phyloP scores from a whole-genome alignment of 768 basidiomycete genomes.

The Kwoniella mangroviensis region DNA sequence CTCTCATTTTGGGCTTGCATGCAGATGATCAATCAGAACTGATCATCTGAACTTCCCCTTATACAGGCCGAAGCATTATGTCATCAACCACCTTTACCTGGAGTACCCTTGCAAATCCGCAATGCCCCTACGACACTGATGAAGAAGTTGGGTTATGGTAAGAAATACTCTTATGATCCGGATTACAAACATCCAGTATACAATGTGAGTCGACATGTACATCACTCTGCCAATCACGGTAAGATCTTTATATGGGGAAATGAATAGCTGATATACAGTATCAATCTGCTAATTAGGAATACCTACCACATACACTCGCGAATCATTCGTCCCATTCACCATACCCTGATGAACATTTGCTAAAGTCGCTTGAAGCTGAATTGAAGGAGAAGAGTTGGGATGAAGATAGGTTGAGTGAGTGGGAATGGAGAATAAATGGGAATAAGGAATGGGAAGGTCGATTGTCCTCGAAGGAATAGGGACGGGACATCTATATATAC shows the following conservation, averaged over 20 bases:
- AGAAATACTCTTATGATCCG: conserved; percentile 70
- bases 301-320: conserved; percentile 64
- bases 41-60: neutral
- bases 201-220: conserved; percentile 42
- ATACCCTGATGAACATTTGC: conserved; percentile 56
- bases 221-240: too few relatives aligned
- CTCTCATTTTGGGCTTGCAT: too few relatives aligned
- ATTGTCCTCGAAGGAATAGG: too few relatives aligned
- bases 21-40: neutral
- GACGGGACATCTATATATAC: too few relatives aligned
- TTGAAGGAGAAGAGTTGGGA: conserved; percentile 65
- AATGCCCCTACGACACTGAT: conserved; percentile 77
- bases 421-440: conserved; percentile 66
- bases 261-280: neutral
- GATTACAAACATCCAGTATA: conserved; percentile 70
- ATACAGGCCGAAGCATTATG: conserved; percentile 67
- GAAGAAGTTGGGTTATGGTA: conserved; percentile 72
- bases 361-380: conserved; percentile 62
- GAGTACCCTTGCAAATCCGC: conserved; percentile 73
- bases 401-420: conserved; percentile 64
- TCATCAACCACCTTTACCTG: conserved; percentile 62
- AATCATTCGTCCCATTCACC: conserved; percentile 46
- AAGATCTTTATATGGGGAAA: too few relatives aligned
- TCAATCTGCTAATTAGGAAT: conserved; percentile 60
- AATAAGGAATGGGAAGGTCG: conserved; percentile 57